Evolutionary conservation across 164 flowering plant species (phyloP).

Genomic region (Buxus sempervirens): DNA sequence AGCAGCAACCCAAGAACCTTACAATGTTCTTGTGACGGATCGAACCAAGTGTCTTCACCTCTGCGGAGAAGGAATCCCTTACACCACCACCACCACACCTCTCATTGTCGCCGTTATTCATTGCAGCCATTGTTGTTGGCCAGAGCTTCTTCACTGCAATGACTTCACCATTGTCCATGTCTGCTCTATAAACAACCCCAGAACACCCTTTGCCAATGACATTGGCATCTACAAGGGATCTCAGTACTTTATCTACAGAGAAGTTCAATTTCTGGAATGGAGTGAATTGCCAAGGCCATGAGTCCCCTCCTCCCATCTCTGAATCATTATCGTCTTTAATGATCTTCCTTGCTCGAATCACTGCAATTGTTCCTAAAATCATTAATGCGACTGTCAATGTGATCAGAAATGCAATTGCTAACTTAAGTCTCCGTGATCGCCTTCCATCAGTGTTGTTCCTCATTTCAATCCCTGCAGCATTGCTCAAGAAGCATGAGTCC

Average conservation of each 20-base stretch:
- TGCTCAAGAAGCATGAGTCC: conserved; percentile 47
- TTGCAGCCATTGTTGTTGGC: conserved; percentile 43
- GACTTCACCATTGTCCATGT: conserved; percentile 59
- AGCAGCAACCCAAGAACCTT: conserved; percentile 71
- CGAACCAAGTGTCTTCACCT: conserved; percentile 68
- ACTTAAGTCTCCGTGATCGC: conserved; percentile 35
- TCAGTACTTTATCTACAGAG: conserved; percentile 53
- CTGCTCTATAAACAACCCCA: conserved; percentile 74
- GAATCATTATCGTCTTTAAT: conserved; percentile 48
- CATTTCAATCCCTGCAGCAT: conserved; percentile 11
- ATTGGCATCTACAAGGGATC: conserved; percentile 58
- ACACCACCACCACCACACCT: conserved; percentile 20
- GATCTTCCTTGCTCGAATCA: conserved; percentile 43
- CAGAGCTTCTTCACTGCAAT: conserved; percentile 87
- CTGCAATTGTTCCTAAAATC: conserved; percentile 51
- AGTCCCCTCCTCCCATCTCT: conserved; percentile 49
- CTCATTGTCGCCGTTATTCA: conserved; percentile 18
- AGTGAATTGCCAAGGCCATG: conserved; percentile 74
- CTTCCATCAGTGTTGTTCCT: conserved; percentile 7
- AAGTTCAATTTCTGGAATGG: conserved; percentile 80
- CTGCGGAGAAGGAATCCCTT: conserved; percentile 77
- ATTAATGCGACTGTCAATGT: conserved; percentile 46
- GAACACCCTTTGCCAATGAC: conserved; percentile 84
- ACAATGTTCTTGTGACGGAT: conserved; percentile 87
- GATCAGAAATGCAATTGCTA: conserved; percentile 57